A percentile compares a stretch with the other conserved stretches of the same genome.
Conservation (phyloP, 2,329 filamentous ascomycete species). For the Fusarium begoniae region DNA sequence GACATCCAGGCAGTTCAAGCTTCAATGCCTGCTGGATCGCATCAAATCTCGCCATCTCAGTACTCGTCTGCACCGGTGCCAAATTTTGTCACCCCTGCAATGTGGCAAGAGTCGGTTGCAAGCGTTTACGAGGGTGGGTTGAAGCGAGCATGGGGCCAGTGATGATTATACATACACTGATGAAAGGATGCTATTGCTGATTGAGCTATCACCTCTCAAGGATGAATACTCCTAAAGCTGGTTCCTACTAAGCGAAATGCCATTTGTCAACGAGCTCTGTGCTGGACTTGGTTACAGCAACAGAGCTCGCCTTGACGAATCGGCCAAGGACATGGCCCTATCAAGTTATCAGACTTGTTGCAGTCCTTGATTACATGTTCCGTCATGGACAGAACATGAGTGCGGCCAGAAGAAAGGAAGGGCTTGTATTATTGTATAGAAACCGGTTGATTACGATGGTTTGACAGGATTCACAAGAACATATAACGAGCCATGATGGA, state of each 20-base stretch:
- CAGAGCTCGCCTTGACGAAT: background rate
- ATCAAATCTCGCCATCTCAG: conserved; percentile 59
- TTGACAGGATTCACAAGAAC: conserved; percentile 5
- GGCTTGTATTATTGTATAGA: conserved; percentile 8
- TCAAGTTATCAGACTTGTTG: conserved; percentile 3
- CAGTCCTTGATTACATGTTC: background rate
- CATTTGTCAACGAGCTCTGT: background rate
- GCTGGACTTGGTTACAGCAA: background rate
- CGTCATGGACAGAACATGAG: conserved; percentile 2
- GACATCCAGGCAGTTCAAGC: conserved; percentile 60
- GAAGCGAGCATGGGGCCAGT: conserved; percentile 65
- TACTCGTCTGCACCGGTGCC: conserved; percentile 64
- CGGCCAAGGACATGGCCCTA: background rate
- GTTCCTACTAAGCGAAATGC: conserved; percentile 5
- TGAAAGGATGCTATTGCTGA: conserved; percentile 1
- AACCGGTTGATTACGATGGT: conserved; percentile 9
- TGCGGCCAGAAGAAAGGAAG: conserved; percentile 1
- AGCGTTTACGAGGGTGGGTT: conserved; percentile 73
- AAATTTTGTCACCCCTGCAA: conserved; percentile 73
- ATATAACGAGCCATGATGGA: conserved; percentile 33
- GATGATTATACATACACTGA: conserved; percentile 47
- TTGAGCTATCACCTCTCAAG: conserved; percentile 4
- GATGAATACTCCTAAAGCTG: conserved; percentile 17
- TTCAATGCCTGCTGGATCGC: conserved; percentile 55
- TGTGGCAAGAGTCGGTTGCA: conserved; percentile 78